Conservation (phyloP, 331 rosid genomes). For the Pyrus hybrid region DNA sequence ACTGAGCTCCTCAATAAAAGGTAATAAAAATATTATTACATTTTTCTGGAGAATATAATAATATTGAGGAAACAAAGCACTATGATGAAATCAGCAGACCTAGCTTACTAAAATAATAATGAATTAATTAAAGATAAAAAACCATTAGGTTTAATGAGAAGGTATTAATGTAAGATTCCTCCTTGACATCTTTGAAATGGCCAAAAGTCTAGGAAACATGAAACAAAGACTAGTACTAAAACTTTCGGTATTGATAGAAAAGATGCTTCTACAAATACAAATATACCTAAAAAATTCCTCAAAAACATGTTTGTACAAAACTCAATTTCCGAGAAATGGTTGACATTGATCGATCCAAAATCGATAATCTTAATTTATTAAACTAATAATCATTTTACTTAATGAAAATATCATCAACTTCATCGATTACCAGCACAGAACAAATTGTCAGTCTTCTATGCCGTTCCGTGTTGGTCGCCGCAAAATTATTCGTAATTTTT, state of each 20-base stretch:
- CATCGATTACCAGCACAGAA: slow-evolving; percentile 22
- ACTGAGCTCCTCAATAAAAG: neutral
- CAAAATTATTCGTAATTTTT: slow-evolving; percentile 1
- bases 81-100: neutral
- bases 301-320: slow-evolving; percentile 23
- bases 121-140: neutral
- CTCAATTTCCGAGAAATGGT: slow-evolving; percentile 30
- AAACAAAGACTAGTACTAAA: slow-evolving; percentile 11
- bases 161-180: slow-evolving; percentile 34
- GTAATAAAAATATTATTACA: neutral
- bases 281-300: slow-evolving; percentile 11
- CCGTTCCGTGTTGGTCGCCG: slow-evolving; percentile 38
- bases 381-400: slow-evolving; percentile 9
- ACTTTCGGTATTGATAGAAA: too few relatives aligned
- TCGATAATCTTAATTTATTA: neutral
- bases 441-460: slow-evolving; percentile 36
- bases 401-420: neutral
- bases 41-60: neutral
- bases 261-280: slow-evolving; percentile 41
- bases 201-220: slow-evolving; percentile 14
- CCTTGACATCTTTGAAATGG: slow-evolving; percentile 25
- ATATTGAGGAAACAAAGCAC: too few relatives aligned
- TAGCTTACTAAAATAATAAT: neutral
- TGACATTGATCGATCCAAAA: slow-evolving; percentile 25
- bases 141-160: neutral